Evolutionary conservation across 495 filamentous ascomycete species (phyloP), one percentile per base, ranked within the genome.

Genomic region (Haplographium delicatum): DNA sequence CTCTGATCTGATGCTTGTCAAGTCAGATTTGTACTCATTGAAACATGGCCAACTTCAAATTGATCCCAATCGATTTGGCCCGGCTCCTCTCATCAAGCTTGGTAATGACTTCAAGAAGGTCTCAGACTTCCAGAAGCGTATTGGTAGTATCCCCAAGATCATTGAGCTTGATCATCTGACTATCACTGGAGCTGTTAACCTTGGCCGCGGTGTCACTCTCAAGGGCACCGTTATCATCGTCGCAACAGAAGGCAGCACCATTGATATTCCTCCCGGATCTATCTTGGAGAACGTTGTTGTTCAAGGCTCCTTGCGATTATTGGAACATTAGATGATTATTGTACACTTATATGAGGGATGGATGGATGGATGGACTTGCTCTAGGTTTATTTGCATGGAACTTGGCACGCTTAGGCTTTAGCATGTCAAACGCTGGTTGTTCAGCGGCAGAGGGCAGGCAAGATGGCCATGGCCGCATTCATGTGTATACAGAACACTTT

Each of bases 161-260:
- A 81, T 97, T 54, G 93, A 99, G 73, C 81, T 99, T 33, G 93
- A 99, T 62, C 93, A 99, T 59, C 78, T 99, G 37, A 99, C 93
- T 58, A 90, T 99, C 60, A 99, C 93, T 19, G 93, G 93, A 62
- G 86, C 87, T 28, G 94, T 99, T 59, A 97, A 95, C 74, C 76
- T 99, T 33, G 93, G 93, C 54, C 84, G 94, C 42, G 90, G 90
- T 42, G 93, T 99, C 37, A 90, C 86, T 28, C 73, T 97, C 49
- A 99, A 97, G 81, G 93, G 93, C 56, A 98, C 94, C n/a, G 93
- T 99, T 63, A 99, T 99, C 64, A 99, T 99, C 62, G 93, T 99
- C 30, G 93, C 93, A 10, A 96, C 91, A 34, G 93, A 99, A 74
- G 89, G 90, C 51, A 88, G 85, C 75, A 97, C 94, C 53, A 99